These are phyloP conservation scores for Neurospora discreta DNA, from an alignment of 495 filamentous ascomycete genomes.

Conservation along the genomic window DNA sequence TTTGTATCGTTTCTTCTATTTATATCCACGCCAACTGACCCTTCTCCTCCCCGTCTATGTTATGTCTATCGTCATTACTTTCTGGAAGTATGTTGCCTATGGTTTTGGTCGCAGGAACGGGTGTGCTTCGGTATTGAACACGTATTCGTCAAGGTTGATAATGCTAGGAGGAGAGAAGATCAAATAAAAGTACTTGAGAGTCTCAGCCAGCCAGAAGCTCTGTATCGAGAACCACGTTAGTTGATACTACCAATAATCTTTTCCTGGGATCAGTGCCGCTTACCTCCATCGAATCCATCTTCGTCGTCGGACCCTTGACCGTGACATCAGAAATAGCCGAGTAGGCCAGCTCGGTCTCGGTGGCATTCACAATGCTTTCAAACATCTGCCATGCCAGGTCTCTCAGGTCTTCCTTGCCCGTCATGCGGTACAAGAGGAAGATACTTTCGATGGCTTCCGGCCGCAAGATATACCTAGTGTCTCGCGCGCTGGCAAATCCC, in stretches of 20 bases:
- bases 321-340: slow-evolving; percentile 36
- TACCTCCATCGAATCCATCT: slow-evolving; percentile 35
- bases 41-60: neutral
- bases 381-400: slow-evolving; percentile 53
- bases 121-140: slow-evolving; percentile 83
- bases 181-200: slow-evolving; percentile 54
- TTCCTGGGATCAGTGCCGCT: neutral
- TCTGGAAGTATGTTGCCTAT: neutral
- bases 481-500: slow-evolving; percentile 49
- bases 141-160: slow-evolving; percentile 59
- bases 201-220: slow-evolving; percentile 39
- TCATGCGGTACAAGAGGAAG: slow-evolving; percentile 57
- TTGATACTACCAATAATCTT: neutral
- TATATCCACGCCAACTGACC: neutral
- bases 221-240: slow-evolving; percentile 4
- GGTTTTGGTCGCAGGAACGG: slow-evolving; percentile 36
- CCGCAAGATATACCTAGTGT: slow-evolving; percentile 55
- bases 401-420: slow-evolving; percentile 37
- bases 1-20: neutral
- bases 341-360: slow-evolving; percentile 34
- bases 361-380: slow-evolving; percentile 30
- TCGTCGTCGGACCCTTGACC: slow-evolving; percentile 12
- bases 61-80: neutral
- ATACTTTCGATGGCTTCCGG: slow-evolving; percentile 55
- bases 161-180: slow-evolving; percentile 64